Evolutionary conservation across 495 filamentous ascomycete species (phyloP), one percentile per base, ranked within the genome.

Genomic region (Amniculicola lignicola): DNA sequence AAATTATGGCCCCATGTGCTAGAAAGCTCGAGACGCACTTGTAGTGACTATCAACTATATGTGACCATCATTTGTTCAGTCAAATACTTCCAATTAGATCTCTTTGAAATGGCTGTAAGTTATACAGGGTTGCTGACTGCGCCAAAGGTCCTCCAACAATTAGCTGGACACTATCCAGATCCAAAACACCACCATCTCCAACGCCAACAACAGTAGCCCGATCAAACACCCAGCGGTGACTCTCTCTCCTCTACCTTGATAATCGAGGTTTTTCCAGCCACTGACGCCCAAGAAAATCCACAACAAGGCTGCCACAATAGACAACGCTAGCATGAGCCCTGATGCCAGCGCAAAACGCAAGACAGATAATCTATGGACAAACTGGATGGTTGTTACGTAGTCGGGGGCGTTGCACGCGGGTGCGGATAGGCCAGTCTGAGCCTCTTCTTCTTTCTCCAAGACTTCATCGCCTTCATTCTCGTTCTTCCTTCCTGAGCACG

Each of bases 211-310:
- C 37, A 61, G 28, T 10, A 38, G n/a, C 22, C 51, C 58, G 23
- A 56, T 25, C 36, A 51, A 31, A 27, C 27, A 43, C 15, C 58
- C 58, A 1, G 38, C 11, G 4, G 19, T 52, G 2, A 61, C 38
- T 25, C 58, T 37, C 10, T 55, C 58, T 15, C 21, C 22, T 29
- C 42, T 33, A 5, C 42, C 58, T 18, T 41, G 27, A 16, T 12
- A 6, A 11, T 42, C 46, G 0, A 9, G 4, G 2, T 14, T 3
- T 5, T 21, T n/a, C 51, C 52, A 61, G n/a, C 16, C 47, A 28
- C 29, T 52, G 16, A 35, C 29, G 2, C 59, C 59, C 18, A 52
- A 22, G 25, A 62, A 62, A 15, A 52, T 43, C 53, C 59, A 62
- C n/a, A 57, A 27, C 38, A 62, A 27, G 6, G 41, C 38, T 15